Base-by-base conservation (phyloP, 2,329 filamentous ascomycete genomes). In the Colletotrichum scovillei region DNA sequence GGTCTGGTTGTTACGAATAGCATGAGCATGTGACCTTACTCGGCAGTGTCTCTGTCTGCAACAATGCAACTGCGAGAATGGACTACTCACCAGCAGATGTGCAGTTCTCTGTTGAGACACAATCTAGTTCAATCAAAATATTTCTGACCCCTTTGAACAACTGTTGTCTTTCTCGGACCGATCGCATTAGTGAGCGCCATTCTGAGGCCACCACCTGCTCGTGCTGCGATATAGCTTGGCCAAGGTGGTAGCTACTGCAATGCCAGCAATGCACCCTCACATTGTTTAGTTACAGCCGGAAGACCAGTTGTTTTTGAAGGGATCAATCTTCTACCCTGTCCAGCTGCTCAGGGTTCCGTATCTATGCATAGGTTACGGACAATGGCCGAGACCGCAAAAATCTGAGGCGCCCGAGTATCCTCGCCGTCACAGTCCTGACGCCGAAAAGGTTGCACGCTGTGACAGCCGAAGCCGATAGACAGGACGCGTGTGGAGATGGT, bases 1-100 rank as follows among this genome's bases (percentile, higher is more conserved):
- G 71, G 67, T 73, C 71, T 73, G 67, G 67, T 73, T 71, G 67
- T 66, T 71, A 73, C 58, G 71, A 71, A 71, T 70, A 70, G 71
- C 71, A 71, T 73, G 67, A 71, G 67, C 67, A 73, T 66, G 67
- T 30, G 67, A 62, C 70, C 66, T 71, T 73, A 28, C 57, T 65
- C 67, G 35, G 30, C n/a, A 57, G 46, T 49, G 46, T 55, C 60
- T 62, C 58, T 11, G 30, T 69, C 59, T 64, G 66, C 59, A 57
- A 38, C 16, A 57, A 56, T n/a, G 62, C 56, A 30, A 57, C 60
- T 65, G 71, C 60, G 38, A 71, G 56, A 56, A 66, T 62, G n/a
- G n/a, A 38, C 42, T 60, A 42, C 46, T 63, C 24, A n/a, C 35
- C 22, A 65, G 58, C 26, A 53, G 70, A 49, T 32, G 38, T 55